Base-by-base conservation (phyloP, 2,329 filamentous ascomycete species). In the Chrysosporium keratinophilum region DNA sequence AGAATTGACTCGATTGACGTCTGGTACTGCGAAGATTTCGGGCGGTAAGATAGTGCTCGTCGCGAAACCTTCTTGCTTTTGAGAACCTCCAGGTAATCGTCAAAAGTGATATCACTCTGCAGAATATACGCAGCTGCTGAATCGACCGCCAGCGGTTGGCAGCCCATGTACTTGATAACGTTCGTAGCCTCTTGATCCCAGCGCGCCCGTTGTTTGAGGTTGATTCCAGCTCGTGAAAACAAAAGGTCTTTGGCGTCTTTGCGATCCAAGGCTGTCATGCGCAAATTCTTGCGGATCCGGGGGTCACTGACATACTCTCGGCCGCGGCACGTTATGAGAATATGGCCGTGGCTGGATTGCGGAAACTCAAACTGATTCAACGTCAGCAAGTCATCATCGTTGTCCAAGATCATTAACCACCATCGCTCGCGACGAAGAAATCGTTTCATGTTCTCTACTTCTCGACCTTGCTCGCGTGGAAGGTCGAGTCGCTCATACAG, bases 41-140 rank as follows among this genome's bases (percentile, higher is more conserved):
- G 49, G 1, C 49, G 39, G 34, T 42, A 51, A n/a, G 23, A 43
- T 2, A 51, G 37, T 35, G 43, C 15, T n/a, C 49, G 31, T n/a
- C 49, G 35, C 10, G 49, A 43, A 43, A 51, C 6, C 12, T 17
- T 17, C 10, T 20, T 51, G n/a, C 37, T 42, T 10, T 35, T 51
- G 11, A 51, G 49, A 2, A 17, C 34, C 9, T 51, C 33, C n/a
- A 51, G 37, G 14, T 51, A 51, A 3, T 51, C 49, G 19, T 42
- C 39, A 14, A 51, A 6, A 12, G 17, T 34, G 12, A 43, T 34
- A 14, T 33, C n/a, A 10, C 35, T 35, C 5, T n/a, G 15, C 39
- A 51, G 20, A 7, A 51, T 51, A 43, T 51, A 51, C 33, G 49
- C 49, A 12, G 49, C 49, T 12, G 49, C 49, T 19, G 49, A 51